Base-by-base conservation (phyloP, 495 filamentous ascomycete species). In the Aspergillus haitiensis region DNA sequence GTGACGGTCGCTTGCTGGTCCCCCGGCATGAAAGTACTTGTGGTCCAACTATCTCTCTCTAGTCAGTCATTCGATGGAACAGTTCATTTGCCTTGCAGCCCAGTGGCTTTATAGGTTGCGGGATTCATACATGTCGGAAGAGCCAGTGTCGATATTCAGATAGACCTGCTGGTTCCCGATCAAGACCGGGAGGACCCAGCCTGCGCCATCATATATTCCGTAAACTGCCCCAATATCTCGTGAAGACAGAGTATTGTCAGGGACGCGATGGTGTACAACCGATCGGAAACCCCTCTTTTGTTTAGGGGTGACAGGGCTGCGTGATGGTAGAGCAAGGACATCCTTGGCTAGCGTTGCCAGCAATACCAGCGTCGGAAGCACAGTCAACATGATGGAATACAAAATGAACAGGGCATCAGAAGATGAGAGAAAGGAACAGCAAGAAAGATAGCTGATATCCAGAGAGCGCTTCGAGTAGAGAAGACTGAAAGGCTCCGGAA, bases 1-100 rank as follows among this genome's bases (percentile, higher is more conserved):
- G 56, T 59, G 36, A 59, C 18, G 49, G 56, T 59, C 12, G n/a
- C 33, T 32, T 59, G 56, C 39, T 59, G 56, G 21, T 59, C 56
- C 7, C 27, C 15, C 5, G 56, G 56, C 56, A 59, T 59, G 8
- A 52, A 32, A 10, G 27, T 36, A 39, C 56, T 59, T 36, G 56
- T 49, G 13, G 48, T 50, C 56, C 56, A 59, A 32, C 56, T 57
- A 18, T 16, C n/a, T 21, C 6, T 27, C 21, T 1, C 21, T 27
- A 1, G 21, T 27, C 3, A 27, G 21, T 27, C 21, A 27, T 27
- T 27, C 21, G 21, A 27, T 27, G 21, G 21, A 27, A 3, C 21
- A 27, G 44, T 6, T 15, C 21, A 21, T 21, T 21, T 18, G 13
- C n/a, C 0, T 47, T 21, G 10, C 5, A 10, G 10, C 21, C n/a